Base-by-base conservation (phyloP, 768 basidiomycete species). In the Tricholoma flavovirens region DNA sequence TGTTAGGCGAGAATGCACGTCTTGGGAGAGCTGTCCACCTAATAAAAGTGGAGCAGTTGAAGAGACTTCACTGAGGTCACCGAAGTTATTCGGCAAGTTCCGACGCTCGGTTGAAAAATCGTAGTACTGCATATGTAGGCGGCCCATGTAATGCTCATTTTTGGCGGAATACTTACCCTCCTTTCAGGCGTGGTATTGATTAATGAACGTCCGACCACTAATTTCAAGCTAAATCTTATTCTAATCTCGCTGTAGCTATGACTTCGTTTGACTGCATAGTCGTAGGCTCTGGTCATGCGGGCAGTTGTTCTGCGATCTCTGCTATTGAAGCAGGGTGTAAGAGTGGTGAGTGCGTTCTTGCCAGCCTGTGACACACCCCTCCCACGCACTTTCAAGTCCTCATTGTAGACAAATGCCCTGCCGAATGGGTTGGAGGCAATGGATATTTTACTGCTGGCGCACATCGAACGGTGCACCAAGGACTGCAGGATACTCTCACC, bases 371-470 rank as follows among this genome's bases (percentile, higher is more conserved):
- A 24, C 53, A 14, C 42, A 51, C 49, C 8, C 8, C 29, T 38
- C 52, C 19, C 38, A 40, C 38, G 19, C 19, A 12, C 54, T 49
- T 21, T 52, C 29, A 55, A 74, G 83, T 87, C 57, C 71, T 88
- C 42, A 70, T 88, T 53, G 69, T 87, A 51, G 86, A 88, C 62
- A 86, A 86, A 62, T 83, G 83, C 38, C 83, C 85, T 1, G 62
- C 69, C 38, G 77, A 78, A 55, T 87, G 86, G 86, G 77, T 68
- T 3, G 87, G 87, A 4, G 87, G 86, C 15, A 88, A 89, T 61
- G 83, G 84, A 15, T 86, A 81, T 68, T 88, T 87, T 70, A 87
- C 86, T 29, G 84, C 85, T 9, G 86, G 86, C 19, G 83, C 85
- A 6, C 76, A 82, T 62, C 82, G 86, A 53, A 86, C 82, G 10